Evolutionary conservation across 805 yeast genomes (phyloP), one percentile per base, ranked within the genome.

Genomic region (Clavispora fructus): DNA sequence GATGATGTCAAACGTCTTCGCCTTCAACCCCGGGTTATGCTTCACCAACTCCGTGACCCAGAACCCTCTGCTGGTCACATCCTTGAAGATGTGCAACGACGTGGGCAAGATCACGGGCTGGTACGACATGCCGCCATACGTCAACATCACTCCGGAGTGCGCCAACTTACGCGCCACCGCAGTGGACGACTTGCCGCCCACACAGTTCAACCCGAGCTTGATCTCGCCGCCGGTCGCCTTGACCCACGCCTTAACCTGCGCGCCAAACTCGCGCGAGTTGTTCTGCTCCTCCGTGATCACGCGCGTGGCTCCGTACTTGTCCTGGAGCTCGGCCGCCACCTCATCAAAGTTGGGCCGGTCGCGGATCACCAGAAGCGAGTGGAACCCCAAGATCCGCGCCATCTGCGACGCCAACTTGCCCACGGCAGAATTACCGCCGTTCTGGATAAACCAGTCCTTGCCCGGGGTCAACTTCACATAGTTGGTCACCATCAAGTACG

Each of bases 41-140:
- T 68, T 69, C 50, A 69, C 62, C 47, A 70, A 64, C 39, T 56
- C 80, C 11, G 96, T 86, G 47, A 90, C 82, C 99, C 99, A 94
- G 70, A 87, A 94, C 0, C 99, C 99, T 27, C 82, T 78, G 44
- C 90, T 82, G 6, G 85, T 82, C 46, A 94, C 67, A 60, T 91
- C 86, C 66, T 92, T 94, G 74, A 94, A 94, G 53, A 94, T 91
- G 61, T 87, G 87, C 49, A 87, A 69, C 0, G 95, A 80, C 1
- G 97, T 89, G 35, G 98, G 97, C 46, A 94, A 67, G n/a, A 80
- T 78, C 10, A 94, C 95, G 1, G 99, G 99, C 68, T 88, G 91
- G 74, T 84, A 82, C 3, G 97, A 88, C 99, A 94, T 94, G 33
- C 96, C 98, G 30, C 99, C 99, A 61, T 94, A 94, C 1, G 98